Base-by-base conservation (phyloP, 768 basidiomycete genomes). In the Hericium erinaceus region DNA sequence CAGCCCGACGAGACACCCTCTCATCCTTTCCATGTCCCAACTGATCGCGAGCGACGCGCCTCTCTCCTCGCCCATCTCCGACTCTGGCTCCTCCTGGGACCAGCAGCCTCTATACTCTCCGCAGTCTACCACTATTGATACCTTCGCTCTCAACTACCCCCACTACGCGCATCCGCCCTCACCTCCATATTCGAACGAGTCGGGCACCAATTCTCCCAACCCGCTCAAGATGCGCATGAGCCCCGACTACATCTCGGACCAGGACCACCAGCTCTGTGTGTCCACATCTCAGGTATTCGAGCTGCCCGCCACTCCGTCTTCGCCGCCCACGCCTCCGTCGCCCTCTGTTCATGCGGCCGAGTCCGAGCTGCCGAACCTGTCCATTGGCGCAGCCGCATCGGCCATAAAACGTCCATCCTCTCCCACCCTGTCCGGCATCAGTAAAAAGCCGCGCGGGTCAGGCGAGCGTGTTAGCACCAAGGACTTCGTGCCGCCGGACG, bases 401-500 rank as follows among this genome's bases (percentile, higher is more conserved):
- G 54, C 53, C 20, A 61, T 64, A 55, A 61, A 66, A 53, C 67
- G 70, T 15, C 71, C 69, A 18, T 64, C 68, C 15, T 69, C 69
- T 59, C 64, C 68, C 49, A 46, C 59, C 20, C 62, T 66, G 15
- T 61, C 62, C 28, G 51, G 58, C 13, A 39, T 64, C 13, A 59
- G 67, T 40, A 82, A 79, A 71, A 81, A 78, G 68, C 70, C 72
- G 9, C 78, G 80, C n/a, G 74, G 72, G 10, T 66, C 63, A 24
- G 78, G 74, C 39, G 76, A 77, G 52, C 72, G 79, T 58, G 73
- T 81, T 64, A 78, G 73, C 39, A 86, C 81, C 69, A 91, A 87
- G 72, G 90, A 92, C 69, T 94, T 93, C 65, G 69, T 94, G 18
- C 90, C 91, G 11, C 92, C 92, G 52, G 91, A 94, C 68, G 91